These are phyloP conservation scores for Rhynchospora tenuis DNA, from an alignment of 176 grass and related monocot species.

Conservation along the genomic window DNA sequence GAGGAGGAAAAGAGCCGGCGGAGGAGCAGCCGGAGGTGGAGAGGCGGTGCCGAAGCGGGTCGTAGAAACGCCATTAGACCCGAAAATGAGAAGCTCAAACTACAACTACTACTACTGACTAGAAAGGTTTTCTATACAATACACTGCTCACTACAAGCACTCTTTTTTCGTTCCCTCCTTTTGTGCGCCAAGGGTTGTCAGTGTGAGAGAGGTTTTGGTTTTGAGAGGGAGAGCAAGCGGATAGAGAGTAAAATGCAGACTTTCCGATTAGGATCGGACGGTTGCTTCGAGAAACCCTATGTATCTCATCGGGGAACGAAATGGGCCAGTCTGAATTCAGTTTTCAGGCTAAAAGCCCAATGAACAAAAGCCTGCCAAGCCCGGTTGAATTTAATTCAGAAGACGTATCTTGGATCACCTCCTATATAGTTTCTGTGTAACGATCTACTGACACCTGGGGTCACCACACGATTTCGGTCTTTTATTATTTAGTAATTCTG, in stretches of 20 bases:
- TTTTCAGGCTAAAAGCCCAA: not conserved
- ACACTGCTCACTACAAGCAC: not conserved
- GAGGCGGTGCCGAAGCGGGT: conserved; percentile 32
- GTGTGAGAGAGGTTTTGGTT: not conserved
- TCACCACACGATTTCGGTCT: not conserved
- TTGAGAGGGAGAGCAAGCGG: conserved; percentile 18
- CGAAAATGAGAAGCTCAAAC: conserved; percentile 8
- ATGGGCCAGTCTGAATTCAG: not conserved
- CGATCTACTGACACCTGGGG: not conserved
- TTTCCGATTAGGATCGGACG: conserved; percentile 1
- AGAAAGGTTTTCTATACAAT: not conserved
- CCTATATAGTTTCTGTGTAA: not conserved
- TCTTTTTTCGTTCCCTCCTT: not conserved
- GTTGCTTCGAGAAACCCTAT: not conserved
- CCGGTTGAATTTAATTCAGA: not conserved
- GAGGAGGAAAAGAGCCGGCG: conserved; percentile 47
- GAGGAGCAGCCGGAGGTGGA: conserved; percentile 44
- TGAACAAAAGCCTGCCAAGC: not conserved
- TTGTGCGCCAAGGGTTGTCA: conserved; percentile 4
- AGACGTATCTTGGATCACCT: not conserved
- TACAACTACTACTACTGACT: not conserved
- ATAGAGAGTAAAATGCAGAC: not conserved
- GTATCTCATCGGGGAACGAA: not conserved
- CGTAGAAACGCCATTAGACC: conserved; percentile 59
- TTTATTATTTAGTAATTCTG: not conserved